Percentiles rank a stretch among this genome's conserved stretches.
phyloP scores from a whole-genome alignment of 1,139 yeast genomes.

The Debaryomycetaceae sp. region DNA sequence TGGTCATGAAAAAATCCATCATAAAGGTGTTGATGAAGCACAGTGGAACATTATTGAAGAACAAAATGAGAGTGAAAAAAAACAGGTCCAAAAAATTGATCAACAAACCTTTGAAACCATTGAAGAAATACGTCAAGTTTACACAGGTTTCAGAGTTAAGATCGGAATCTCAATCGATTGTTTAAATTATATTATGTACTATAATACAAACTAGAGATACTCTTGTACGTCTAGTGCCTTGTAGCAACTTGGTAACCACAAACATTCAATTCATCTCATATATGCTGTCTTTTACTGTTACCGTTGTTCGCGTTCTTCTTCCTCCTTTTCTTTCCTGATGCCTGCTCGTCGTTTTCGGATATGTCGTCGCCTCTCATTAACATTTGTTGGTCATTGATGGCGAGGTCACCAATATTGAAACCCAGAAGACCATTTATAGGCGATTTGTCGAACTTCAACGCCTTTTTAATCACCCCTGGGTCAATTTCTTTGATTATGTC shows the following conservation, averaged over 20 bases:
- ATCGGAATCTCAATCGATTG: slow-evolving; percentile 2
- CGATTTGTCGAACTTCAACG: slow-evolving; percentile 64
- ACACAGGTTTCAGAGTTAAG: slow-evolving; percentile 18
- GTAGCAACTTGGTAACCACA: slow-evolving; percentile 3
- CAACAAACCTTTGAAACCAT: slow-evolving; percentile 19
- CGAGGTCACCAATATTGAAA: slow-evolving; percentile 67
- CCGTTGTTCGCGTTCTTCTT: slow-evolving; percentile 31
- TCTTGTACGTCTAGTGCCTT: too few species aligned
- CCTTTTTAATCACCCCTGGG: slow-evolving; percentile 44
- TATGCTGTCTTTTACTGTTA: slow-evolving; percentile 39
- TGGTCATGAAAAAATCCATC: slow-evolving; percentile 48
- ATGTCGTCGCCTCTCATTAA: slow-evolving; percentile 44
- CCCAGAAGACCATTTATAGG: slow-evolving; percentile 77
- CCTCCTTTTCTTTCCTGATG: slow-evolving; percentile 28
- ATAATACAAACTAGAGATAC: neutral
- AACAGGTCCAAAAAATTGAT: slow-evolving; percentile 3
- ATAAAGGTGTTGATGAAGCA: slow-evolving; percentile 55
- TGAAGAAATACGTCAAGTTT: slow-evolving; percentile 26
- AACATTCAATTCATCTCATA: slow-evolving; percentile 11
- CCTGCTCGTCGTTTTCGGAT: slow-evolving; percentile 35
- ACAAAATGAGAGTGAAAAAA: slow-evolving; percentile 42
- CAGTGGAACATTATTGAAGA: slow-evolving; percentile 54
- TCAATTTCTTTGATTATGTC: slow-evolving; percentile 50
- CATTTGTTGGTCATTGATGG: slow-evolving; percentile 52
- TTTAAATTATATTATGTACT: neutral